These are phyloP conservation scores for Spathaspora passalidarum DNA, from an alignment of 805 yeast genomes.

Conservation along the genomic window DNA sequence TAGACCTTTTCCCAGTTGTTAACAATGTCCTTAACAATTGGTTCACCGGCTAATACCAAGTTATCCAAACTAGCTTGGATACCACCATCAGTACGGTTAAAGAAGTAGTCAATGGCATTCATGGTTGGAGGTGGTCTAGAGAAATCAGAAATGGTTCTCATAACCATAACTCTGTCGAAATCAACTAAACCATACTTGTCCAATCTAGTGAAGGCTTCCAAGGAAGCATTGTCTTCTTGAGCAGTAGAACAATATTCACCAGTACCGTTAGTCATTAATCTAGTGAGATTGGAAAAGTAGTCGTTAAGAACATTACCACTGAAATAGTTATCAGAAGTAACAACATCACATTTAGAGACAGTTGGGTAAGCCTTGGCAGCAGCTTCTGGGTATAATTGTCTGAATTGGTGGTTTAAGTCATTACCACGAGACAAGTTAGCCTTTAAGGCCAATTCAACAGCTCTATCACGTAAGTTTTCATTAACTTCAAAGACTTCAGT, in stretches of 20 bases:
- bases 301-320: conserved; percentile 51
- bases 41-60: conserved; percentile 51
- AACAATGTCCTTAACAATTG: conserved; percentile 52
- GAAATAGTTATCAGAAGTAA: conserved; percentile 61
- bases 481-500: conserved; percentile 65
- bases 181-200: conserved; percentile 54
- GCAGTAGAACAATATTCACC: conserved; percentile 60
- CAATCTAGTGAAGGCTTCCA: conserved; percentile 57
- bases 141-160: conserved; percentile 63
- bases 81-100: conserved; percentile 51
- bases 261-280: conserved; percentile 54
- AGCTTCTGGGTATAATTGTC: conserved; percentile 45
- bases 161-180: conserved; percentile 52
- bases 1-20: conserved; percentile 45
- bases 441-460: conserved; percentile 48
- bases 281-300: conserved; percentile 47
- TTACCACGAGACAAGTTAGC: conserved; percentile 47
- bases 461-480: conserved; percentile 56
- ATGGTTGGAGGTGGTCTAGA: conserved; percentile 49
- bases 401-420: conserved; percentile 39
- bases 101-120: conserved; percentile 50
- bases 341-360: conserved; percentile 53
- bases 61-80: conserved; percentile 46
- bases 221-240: conserved; percentile 66
- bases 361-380: conserved; percentile 51